Percentiles rank a stretch among this genome's conserved stretches.
Conservation (phyloP, 2,329 filamentous ascomycete species). For the Paracoccidioides lutzii region DNA sequence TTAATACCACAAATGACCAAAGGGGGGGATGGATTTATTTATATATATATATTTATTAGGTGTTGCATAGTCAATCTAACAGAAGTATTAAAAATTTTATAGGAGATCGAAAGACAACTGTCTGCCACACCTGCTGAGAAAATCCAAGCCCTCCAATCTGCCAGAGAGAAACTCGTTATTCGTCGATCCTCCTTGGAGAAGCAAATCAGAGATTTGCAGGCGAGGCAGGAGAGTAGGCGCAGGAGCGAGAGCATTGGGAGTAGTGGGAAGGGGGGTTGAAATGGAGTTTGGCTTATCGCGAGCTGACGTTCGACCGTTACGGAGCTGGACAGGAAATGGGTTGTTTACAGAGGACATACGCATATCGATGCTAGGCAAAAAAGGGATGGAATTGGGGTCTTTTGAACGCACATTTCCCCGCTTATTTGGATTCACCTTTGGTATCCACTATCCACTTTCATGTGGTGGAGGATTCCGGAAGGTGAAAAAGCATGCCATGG, state of each 20-base stretch:
- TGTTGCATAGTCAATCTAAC: background rate
- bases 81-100: background rate
- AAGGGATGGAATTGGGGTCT: background rate
- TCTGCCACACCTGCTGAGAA: conserved; percentile 42
- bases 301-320: background rate
- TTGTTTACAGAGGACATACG: background rate
- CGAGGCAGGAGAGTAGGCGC: conserved; percentile 26
- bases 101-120: conserved; percentile 36
- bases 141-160: conserved; percentile 41
- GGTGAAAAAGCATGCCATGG: too few species aligned
- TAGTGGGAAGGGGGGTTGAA: conserved; percentile 1
- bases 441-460: background rate
- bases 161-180: conserved; percentile 36
- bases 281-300: background rate
- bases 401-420: background rate
- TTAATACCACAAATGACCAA: background rate
- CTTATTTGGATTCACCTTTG: background rate
- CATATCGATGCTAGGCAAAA: background rate
- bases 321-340: too few species aligned
- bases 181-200: conserved; percentile 43
- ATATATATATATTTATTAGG: conserved; percentile 1
- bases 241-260: background rate
- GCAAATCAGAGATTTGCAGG: conserved; percentile 42
- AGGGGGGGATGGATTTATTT: background rate
- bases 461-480: too few species aligned